These are phyloP conservation scores for Phlyctochytrium arcticum DNA, from an alignment of 192 early-diverging fungal genomes.

Conservation along the genomic window DNA sequence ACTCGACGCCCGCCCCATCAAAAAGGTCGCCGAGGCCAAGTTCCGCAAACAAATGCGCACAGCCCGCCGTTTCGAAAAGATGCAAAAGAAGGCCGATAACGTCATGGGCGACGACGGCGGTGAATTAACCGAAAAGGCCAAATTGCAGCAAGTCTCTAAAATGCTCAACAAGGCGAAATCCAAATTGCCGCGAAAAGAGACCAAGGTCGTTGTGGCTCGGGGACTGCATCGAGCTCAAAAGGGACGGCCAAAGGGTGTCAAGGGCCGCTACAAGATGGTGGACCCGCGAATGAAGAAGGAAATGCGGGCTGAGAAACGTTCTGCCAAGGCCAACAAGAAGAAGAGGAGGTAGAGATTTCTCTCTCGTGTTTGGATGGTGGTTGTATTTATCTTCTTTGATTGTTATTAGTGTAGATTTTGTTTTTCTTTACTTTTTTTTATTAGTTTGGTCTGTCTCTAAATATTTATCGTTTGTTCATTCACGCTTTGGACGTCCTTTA, in stretches of 20 bases:
- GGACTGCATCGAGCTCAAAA: slow-evolving; percentile 74
- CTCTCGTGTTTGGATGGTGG: too few species aligned
- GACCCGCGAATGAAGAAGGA: slow-evolving; percentile 97
- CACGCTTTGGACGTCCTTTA: too few species aligned
- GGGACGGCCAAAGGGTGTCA: slow-evolving; percentile 95
- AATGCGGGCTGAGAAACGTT: slow-evolving; percentile 75
- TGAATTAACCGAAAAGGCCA: slow-evolving; percentile 86
- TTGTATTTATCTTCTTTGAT: too few species aligned
- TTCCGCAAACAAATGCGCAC: slow-evolving; percentile 89
- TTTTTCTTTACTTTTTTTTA: too few species aligned
- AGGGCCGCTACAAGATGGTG: slow-evolving; percentile 96
- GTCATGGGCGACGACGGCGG: slow-evolving; percentile 82
- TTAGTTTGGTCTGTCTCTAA: too few species aligned
- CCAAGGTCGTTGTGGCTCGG: slow-evolving; percentile 87
- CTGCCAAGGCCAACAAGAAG: slow-evolving; percentile 59
- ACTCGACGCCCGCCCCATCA: slow-evolving; percentile 95
- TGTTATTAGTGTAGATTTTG: too few species aligned
- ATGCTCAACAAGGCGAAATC: slow-evolving; percentile 74
- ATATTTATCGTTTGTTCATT: too few species aligned
- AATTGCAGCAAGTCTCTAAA: slow-evolving; percentile 75
- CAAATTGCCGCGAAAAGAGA: slow-evolving; percentile 68
- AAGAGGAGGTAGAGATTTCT: slow-evolving; percentile 9
- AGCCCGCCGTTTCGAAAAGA: slow-evolving; percentile 68
- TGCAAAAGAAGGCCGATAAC: slow-evolving; percentile 83
- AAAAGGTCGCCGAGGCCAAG: slow-evolving; percentile 98